Conservation (phyloP, 2,329 filamentous ascomycete genomes). For the Diaporthe capsici region DNA sequence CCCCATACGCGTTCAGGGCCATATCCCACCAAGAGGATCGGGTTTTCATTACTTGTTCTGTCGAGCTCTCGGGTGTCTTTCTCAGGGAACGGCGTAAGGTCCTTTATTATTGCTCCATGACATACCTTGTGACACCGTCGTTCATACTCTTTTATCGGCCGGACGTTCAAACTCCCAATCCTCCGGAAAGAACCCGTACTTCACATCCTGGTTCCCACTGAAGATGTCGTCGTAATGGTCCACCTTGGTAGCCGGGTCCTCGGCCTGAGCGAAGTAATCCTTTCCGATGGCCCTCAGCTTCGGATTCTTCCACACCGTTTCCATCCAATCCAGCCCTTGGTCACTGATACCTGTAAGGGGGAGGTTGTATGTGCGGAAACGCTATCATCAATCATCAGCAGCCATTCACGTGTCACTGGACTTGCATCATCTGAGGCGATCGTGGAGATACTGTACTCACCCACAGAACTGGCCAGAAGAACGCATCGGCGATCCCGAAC, state of each 20-base stretch:
- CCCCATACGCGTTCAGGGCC: no score
- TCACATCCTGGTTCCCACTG: not conserved
- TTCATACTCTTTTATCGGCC: no score
- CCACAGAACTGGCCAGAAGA: not conserved
- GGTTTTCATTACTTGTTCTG: no score
- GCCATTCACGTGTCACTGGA: not conserved
- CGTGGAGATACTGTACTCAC: not conserved
- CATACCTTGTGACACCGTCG: accelerated
- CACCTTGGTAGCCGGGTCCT: not conserved
- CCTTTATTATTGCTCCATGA: no score
- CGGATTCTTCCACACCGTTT: not conserved
- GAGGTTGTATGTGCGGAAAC: not conserved
- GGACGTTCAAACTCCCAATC: not conserved
- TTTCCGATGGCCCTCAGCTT: not conserved
- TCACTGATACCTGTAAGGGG: not conserved
- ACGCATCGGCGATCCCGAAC: not conserved
- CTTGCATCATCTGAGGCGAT: not conserved
- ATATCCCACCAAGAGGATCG: no score
- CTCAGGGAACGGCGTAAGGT: accelerated
- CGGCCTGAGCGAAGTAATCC: not conserved
- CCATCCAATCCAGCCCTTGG: not conserved
- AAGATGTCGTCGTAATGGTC: constrained; percentile 6
- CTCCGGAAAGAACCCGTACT: not conserved
- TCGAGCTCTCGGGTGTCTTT: no score
- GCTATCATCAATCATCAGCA: not conserved